Evolutionary conservation across 179 eudicot genomes (phyloP), one percentile per base, ranked within the genome.

Genomic region (Silene noctiflora): DNA sequence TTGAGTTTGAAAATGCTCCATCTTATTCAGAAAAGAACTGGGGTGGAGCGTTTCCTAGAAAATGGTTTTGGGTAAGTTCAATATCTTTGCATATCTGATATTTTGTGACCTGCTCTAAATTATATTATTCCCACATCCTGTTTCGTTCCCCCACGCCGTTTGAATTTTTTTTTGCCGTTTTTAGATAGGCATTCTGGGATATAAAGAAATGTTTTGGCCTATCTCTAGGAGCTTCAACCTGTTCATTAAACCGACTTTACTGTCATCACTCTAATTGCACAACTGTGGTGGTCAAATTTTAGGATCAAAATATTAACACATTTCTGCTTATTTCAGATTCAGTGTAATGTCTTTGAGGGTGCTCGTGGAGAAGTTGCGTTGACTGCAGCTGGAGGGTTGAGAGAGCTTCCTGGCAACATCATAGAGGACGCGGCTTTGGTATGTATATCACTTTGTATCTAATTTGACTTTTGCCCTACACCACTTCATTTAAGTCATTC

Each of bases 41-140:
- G 98, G 98, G 98, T 81, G 97, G 91, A 77, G 95, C 79, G 71
- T 94, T 94, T 79, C 98, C 98, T 20, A 89, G 85, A 82, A 94
- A 84, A 84, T 94, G 98, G 98, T 94, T 89, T 79, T 94, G 98
- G 98, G 98, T 94, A 88, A 86, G 21, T 67, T 70, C 72, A 48
- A 48, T 63, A 10, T 44, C 60, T 35, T 71, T 51, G 31, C 70
- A 39, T 69, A 48, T 35, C 59, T 9, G 16, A 67, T 60, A 27
- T 67, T 19, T 67, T 8, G 35, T 61, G 3, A 11, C 0, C 53
- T 33, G 12, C 25, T 35, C 13, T 16, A 55, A 71, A 24, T 75
- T 6, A 20, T 51, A 25, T 51, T 27, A 8, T 42, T 44, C 51
- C 51, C 51, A 44, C 51, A 44, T 44, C 51, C 29, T 13, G 68